phyloP scores from a whole-genome alignment of 2,329 filamentous ascomycete genomes.

The Botrytis aclada region DNA sequence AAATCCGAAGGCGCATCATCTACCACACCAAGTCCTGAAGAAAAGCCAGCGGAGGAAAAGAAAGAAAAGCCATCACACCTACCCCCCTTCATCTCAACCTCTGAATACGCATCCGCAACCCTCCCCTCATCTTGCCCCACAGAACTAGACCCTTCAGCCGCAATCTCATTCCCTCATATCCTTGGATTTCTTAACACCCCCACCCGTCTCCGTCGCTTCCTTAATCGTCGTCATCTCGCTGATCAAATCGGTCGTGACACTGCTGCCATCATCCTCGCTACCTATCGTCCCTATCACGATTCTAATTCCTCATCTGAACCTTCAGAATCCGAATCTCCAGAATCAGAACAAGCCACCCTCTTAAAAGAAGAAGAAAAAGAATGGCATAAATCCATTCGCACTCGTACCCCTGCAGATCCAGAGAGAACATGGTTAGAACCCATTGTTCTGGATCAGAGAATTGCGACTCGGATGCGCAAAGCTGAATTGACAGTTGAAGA shows the following conservation, averaged over 20 bases:
- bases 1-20: constrained; percentile 21
- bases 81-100: constrained; percentile 68
- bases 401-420: constrained; percentile 53
- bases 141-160: constrained; percentile 68
- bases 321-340: constrained; percentile 32
- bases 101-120: constrained; percentile 65
- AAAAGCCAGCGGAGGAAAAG: constrained; percentile 45
- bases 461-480: constrained; percentile 74
- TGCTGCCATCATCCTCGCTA: constrained; percentile 73
- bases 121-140: constrained; percentile 65
- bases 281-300: constrained; percentile 48
- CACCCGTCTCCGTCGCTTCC: constrained; percentile 79
- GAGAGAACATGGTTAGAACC: constrained; percentile 75
- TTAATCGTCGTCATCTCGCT: constrained; percentile 80
- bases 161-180: constrained; percentile 80
- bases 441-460: constrained; percentile 71
- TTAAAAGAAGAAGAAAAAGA: constrained; percentile 71
- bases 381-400: constrained; percentile 73
- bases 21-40: constrained; percentile 20
- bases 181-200: constrained; percentile 91
- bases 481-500: constrained; percentile 70
- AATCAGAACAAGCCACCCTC: constrained; percentile 59
- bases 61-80: constrained; percentile 60
- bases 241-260: constrained; percentile 86
- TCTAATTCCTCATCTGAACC: constrained; percentile 33